Evolutionary conservation across 2,329 filamentous ascomycete species (phyloP), one percentile per base, ranked within the genome.

Genomic region (Ophiostoma quercus): DNA sequence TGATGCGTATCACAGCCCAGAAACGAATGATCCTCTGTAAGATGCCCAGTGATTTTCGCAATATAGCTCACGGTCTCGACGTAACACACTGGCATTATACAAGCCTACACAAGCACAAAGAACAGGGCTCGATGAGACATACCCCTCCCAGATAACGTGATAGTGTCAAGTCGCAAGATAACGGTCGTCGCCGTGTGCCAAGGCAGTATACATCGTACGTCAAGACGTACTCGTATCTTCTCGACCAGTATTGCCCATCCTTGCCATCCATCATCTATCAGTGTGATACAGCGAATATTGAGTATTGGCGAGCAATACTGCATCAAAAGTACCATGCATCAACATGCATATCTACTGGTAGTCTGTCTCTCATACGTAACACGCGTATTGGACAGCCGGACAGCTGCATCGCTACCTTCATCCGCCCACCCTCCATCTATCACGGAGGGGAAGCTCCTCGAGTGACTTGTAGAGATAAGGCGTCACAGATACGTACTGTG

Each of bases 71-170:
- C 32, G 32, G 32, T 34, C 32, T 34, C 51, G 51, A 57, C 1
- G 51, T n/a, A 22, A 25, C n/a, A 12, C 51, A 54, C 4, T 25
- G 51, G 11, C 51, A 54, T n/a, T 9, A 6, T 25, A 60, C 25
- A 60, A 32, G n/a, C n/a, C n/a, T 11, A 19, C 12, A 51, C 43
- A 51, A 57, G 22, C 22, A 57, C 11, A 57, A 57, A 57, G 51
- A 57, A 25, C 57, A 62, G 3, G 57, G 57, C 57, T 62, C 57
- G 57, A 62, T 62, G 57, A 32, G 57, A 62, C 57, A 32, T 62
- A 62, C 57, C 57, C 57, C 57, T 62, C 57, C 25, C 3, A 62
- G 25, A 62, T 62, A 62, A 62, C 57, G 12, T 32, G 51, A 57
- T 57, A 11, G 22, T 57, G n/a, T 22, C 51, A 7, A 57, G 51